phyloP scores from a whole-genome alignment of 805 yeast species.

The Yamadazyma sp. region DNA sequence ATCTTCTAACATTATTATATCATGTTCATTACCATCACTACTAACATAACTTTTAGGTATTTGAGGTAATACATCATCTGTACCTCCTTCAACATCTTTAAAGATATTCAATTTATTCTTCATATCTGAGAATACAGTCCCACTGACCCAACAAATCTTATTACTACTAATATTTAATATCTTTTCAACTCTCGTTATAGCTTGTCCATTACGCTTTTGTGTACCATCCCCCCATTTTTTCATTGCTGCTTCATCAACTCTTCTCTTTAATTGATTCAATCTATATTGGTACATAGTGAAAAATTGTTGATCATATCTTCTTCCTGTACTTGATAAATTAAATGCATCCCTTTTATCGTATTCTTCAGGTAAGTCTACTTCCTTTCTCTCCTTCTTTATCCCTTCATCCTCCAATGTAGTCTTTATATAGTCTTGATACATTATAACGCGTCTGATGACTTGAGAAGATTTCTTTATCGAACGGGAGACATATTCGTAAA shows the following conservation, averaged over 20 bases:
- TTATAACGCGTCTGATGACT: constrained; percentile 3
- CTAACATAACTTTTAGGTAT: constrained; percentile 26
- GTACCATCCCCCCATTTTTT: constrained; percentile 55
- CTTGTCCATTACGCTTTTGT: constrained; percentile 29
- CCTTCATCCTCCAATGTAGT: constrained; percentile 1
- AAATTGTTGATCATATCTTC: constrained; percentile 40
- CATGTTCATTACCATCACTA: constrained; percentile 10
- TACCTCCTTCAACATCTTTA: constrained; percentile 67
- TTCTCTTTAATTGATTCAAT: constrained; percentile 25
- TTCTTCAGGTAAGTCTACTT: not conserved
- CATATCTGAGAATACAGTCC: constrained; percentile 83
- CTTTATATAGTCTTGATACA: constrained; percentile 11
- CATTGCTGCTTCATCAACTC: constrained; percentile 32
- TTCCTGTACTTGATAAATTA: constrained; percentile 15
- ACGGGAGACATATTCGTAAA: too few species aligned
- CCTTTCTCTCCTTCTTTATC: not conserved
- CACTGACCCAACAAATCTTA: constrained; percentile 75
- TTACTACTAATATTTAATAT: constrained; percentile 61
- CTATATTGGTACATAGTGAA: constrained; percentile 43
- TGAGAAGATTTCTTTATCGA: too few species aligned
- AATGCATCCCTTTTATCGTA: constrained; percentile 17
- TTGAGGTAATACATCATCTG: constrained; percentile 48
- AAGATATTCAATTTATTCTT: constrained; percentile 81
- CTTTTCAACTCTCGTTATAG: constrained; percentile 32
- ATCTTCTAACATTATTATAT: constrained; percentile 76